A percentile compares a stretch with the other conserved stretches of the same genome.
These are phyloP conservation scores for Arthrobotrys sphaeroides DNA, from an alignment of 2,329 filamentous ascomycete species.

Conservation along the genomic window DNA sequence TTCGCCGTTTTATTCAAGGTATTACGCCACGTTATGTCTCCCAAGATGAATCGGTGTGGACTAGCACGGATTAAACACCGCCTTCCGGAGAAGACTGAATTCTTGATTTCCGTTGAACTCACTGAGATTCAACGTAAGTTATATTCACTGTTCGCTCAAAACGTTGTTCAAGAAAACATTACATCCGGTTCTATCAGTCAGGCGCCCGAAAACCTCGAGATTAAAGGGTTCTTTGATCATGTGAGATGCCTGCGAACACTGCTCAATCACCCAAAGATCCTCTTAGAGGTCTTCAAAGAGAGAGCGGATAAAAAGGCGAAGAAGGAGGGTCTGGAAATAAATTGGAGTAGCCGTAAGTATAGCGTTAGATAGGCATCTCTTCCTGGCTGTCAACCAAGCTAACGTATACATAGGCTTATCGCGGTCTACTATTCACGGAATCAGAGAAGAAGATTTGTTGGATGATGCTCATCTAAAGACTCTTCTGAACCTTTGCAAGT, in stretches of 20 bases:
- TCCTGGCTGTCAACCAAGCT: too few relatives aligned
- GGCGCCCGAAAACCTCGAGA: background rate
- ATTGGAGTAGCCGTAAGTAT: slow-evolving; percentile 3
- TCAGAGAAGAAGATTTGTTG: slow-evolving; percentile 14
- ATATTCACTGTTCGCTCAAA: slow-evolving; percentile 64
- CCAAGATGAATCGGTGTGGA: slow-evolving; percentile 81
- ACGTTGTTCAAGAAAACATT: slow-evolving; percentile 13
- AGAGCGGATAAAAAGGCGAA: slow-evolving; percentile 12
- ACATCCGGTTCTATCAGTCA: background rate
- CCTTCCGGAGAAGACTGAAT: slow-evolving; percentile 80
- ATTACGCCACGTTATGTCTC: slow-evolving; percentile 65
- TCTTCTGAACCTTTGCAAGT: background rate
- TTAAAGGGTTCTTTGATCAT: slow-evolving; percentile 41
- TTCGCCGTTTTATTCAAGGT: slow-evolving; percentile 60
- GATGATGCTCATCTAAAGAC: slow-evolving; percentile 20
- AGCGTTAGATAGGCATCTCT: background rate
- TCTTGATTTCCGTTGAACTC: slow-evolving; percentile 77
- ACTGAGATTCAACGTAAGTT: slow-evolving; percentile 71
- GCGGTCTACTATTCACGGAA: background rate
- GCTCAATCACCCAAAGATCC: slow-evolving; percentile 23
- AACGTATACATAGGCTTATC: background rate
- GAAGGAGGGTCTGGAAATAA: background rate
- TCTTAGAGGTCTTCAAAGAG: slow-evolving; percentile 18
- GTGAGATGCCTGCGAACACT: slow-evolving; percentile 26
- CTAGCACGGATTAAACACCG: slow-evolving; percentile 73